phyloP scores from a whole-genome alignment of 352 stramenopile species.

The Phytophthora sp. region DNA sequence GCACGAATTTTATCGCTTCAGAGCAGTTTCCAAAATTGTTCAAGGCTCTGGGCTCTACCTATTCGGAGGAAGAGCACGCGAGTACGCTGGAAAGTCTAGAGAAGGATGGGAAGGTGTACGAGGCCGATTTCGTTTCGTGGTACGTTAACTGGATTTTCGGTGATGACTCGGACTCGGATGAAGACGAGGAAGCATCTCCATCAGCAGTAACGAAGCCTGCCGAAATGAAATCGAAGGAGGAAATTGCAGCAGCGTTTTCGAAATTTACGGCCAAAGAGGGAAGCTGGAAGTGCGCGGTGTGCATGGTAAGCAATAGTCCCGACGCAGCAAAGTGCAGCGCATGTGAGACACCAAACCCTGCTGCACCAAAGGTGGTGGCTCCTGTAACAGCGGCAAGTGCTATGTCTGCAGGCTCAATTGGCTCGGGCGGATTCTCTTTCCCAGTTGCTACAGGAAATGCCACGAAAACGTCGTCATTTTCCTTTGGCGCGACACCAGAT shows the following conservation, averaged over 20 bases:
- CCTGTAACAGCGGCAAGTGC: slow-evolving; percentile 18
- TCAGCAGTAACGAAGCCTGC: slow-evolving; percentile 11
- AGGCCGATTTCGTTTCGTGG: slow-evolving; percentile 51
- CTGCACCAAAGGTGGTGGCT: slow-evolving; percentile 35
- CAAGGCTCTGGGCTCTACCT: slow-evolving; percentile 48
- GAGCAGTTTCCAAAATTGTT: slow-evolving; percentile 52
- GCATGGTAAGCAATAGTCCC: slow-evolving; percentile 52
- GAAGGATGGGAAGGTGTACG: slow-evolving; percentile 28
- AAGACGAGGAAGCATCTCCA: neutral
- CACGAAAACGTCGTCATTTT: slow-evolving; percentile 41
- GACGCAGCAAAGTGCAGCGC: slow-evolving; percentile 48
- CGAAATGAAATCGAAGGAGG: slow-evolving; percentile 59
- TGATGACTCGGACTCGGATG: slow-evolving; percentile 27
- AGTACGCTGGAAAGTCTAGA: slow-evolving; percentile 5
- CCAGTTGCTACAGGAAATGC: slow-evolving; percentile 12
- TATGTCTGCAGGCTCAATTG: slow-evolving; percentile 43
- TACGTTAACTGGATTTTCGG: slow-evolving; percentile 62
- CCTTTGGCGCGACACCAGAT: slow-evolving; percentile 35
- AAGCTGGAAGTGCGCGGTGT: slow-evolving; percentile 64
- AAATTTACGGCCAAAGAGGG: slow-evolving; percentile 60
- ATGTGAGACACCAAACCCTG: slow-evolving; percentile 59
- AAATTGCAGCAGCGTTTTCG: slow-evolving; percentile 52
- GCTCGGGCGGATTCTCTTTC: slow-evolving; percentile 48
- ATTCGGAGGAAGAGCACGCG: slow-evolving; percentile 54
- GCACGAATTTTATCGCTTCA: slow-evolving; percentile 25